These are phyloP conservation scores for Leccinum subgranulosum DNA, from an alignment of 768 basidiomycete genomes.

Conservation along the genomic window DNA sequence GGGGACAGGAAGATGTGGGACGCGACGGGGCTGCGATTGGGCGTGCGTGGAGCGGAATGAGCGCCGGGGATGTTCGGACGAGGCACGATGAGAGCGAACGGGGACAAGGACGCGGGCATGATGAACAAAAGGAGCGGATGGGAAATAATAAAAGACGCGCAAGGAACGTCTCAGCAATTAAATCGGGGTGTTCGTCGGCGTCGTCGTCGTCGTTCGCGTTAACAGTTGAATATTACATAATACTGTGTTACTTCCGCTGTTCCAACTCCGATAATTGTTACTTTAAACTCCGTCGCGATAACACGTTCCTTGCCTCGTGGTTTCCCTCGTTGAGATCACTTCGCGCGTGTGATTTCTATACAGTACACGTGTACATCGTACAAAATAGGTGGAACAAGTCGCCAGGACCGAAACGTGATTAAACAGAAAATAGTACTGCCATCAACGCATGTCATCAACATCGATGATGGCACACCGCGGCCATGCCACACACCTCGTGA, in stretches of 20 bases:
- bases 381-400: conserved; percentile 7
- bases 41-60: conserved; percentile 54
- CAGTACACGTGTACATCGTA: conserved; percentile 17
- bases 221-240: conserved; percentile 20
- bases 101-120: conserved; percentile 45
- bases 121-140: conserved; percentile 44
- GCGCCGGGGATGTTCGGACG: conserved; percentile 46
- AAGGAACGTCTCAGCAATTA: conserved; percentile 20
- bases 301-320: conserved; percentile 22
- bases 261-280: conserved; percentile 19
- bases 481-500: conserved; percentile 8
- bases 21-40: conserved; percentile 51
- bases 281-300: conserved; percentile 12
- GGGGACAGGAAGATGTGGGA: conserved; percentile 51
- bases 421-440: conserved; percentile 7
- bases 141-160: conserved; percentile 33
- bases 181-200: conserved; percentile 5
- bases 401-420: conserved; percentile 17
- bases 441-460: neutral
- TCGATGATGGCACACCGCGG: neutral
- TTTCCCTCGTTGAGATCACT: conserved; percentile 25
- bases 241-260: conserved; percentile 8
- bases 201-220: conserved; percentile 27
- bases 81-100: conserved; percentile 61
- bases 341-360: conserved; percentile 10